Evolutionary conservation across 768 basidiomycete genomes (phyloP).

Genomic region (Clitopilus passeckerianus): DNA sequence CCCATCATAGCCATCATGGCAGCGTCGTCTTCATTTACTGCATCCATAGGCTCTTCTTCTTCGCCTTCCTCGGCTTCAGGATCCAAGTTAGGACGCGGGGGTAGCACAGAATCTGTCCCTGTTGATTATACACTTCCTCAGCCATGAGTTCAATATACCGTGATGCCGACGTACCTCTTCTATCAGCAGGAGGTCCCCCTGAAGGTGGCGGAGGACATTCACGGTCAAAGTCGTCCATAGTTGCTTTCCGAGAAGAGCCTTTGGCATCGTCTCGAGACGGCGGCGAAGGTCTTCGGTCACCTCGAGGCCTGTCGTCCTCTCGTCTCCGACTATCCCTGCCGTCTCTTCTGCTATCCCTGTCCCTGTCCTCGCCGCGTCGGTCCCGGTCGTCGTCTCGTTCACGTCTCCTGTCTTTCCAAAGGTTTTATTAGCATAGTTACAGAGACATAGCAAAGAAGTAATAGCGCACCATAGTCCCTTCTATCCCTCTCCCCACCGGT

Average conservation of each 20-base stretch:
- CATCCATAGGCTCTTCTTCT: constrained; percentile 51
- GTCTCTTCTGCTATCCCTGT: constrained; percentile 19
- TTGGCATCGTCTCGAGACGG: constrained; percentile 11
- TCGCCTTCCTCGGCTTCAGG: constrained; percentile 22
- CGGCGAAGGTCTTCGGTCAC: constrained; percentile 17
- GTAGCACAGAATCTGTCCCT: constrained; percentile 4
- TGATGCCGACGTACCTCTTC: neutral
- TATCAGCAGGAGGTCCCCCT: constrained; percentile 4
- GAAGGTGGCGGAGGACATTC: neutral
- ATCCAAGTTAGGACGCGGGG: constrained; percentile 30
- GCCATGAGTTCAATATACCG: neutral
- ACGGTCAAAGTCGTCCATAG: constrained; percentile 5
- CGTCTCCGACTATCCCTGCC: constrained; percentile 26
- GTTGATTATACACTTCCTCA: neutral
- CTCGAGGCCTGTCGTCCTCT: constrained; percentile 26
- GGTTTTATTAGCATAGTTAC: neutral
- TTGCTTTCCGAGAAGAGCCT: constrained; percentile 5
- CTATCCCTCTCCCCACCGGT: constrained; percentile 35
- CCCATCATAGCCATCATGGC: constrained; percentile 93
- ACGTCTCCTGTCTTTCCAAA: constrained; percentile 21
- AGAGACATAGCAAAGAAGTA: too few relatives aligned
- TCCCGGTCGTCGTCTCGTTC: constrained; percentile 38
- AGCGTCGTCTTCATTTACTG: constrained; percentile 60
- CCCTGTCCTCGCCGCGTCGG: constrained; percentile 32
- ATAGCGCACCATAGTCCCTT: constrained; percentile 21